These are phyloP conservation scores for Trichosporon sp. DNA, from an alignment of 1,284 basidiomycete genomes.

Conservation along the genomic window DNA sequence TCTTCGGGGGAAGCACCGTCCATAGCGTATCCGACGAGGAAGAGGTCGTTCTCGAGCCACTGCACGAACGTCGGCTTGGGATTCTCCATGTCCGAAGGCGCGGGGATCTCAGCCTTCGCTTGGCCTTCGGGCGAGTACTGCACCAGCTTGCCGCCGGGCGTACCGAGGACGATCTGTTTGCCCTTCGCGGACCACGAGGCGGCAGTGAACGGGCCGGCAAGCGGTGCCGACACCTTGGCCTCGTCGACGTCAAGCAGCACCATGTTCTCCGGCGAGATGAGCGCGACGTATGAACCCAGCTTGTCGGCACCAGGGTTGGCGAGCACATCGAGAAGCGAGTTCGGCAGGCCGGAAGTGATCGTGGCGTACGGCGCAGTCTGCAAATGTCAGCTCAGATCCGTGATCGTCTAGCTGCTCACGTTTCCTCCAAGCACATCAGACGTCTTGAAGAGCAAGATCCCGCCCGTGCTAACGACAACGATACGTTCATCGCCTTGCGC, in stretches of 20 bases:
- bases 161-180: slow-evolving; percentile 54
- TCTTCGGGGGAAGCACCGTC: slow-evolving; percentile 41
- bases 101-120: slow-evolving; percentile 49
- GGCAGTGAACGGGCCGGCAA: slow-evolving; percentile 36
- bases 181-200: slow-evolving; percentile 55
- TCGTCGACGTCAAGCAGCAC: slow-evolving; percentile 39
- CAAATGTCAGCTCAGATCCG: not conserved
- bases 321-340: slow-evolving; percentile 40
- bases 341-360: slow-evolving; percentile 35
- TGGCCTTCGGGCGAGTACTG: slow-evolving; percentile 54
- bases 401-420: slow-evolving; percentile 22
- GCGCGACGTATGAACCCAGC: slow-evolving; percentile 41
- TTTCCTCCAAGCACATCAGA: slow-evolving; percentile 34
- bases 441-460: slow-evolving; percentile 31
- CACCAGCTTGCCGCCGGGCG: slow-evolving; percentile 45
- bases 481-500: slow-evolving; percentile 40
- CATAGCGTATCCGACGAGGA: slow-evolving; percentile 51
- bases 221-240: slow-evolving; percentile 21
- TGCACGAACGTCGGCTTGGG: slow-evolving; percentile 43
- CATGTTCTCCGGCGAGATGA: slow-evolving; percentile 40
- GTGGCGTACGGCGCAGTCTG: slow-evolving; percentile 37
- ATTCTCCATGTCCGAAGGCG: slow-evolving; percentile 40
- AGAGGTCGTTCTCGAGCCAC: slow-evolving; percentile 56
- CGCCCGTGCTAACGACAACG: slow-evolving; percentile 31
- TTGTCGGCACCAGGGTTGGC: slow-evolving; percentile 49